These are phyloP conservation scores for Schizochytrium sp. DNA, from an alignment of 108 stramenopile genomes.

Conservation along the genomic window DNA sequence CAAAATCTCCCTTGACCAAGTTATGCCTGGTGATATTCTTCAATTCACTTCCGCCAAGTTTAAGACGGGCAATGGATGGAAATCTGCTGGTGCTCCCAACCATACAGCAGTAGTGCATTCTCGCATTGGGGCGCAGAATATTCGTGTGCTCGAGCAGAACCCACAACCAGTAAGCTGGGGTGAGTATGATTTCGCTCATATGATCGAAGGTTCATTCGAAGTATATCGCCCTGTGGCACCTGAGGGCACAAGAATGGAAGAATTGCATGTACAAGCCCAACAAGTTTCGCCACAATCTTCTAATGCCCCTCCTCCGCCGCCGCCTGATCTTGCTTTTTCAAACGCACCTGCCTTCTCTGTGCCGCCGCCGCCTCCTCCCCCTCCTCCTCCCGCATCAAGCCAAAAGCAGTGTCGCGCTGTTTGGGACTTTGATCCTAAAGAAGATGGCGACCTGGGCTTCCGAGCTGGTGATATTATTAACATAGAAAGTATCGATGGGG, in stretches of 20 bases:
- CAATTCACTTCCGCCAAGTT: conserved; percentile 17
- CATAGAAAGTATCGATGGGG: not conserved
- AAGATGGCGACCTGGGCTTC: conserved; percentile 21
- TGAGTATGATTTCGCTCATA: conserved; percentile 24
- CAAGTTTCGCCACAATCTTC: not conserved
- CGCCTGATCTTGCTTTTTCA: not conserved
- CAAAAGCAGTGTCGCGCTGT: not conserved
- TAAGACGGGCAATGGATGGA: not conserved
- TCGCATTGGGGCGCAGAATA: not conserved
- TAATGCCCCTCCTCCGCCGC: not conserved
- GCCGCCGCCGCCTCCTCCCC: conserved; percentile 42
- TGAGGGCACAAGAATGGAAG: not conserved
- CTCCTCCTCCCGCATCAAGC: not conserved
- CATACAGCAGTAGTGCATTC: conserved; percentile 17
- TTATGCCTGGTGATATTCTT: conserved; percentile 38
- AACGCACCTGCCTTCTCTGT: not conserved
- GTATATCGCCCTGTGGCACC: conserved; percentile 33
- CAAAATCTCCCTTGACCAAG: not conserved
- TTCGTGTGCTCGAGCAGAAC: conserved; percentile 38
- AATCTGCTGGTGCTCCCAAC: conserved; percentile 25
- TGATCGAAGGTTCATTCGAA: conserved; percentile 27
- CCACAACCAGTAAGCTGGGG: not conserved
- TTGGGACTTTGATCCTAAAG: not conserved
- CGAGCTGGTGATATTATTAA: not conserved
- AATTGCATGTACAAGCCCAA: not conserved